phyloP scores from a whole-genome alignment of 305 asterid genomes.

The Rubia tinctorum region DNA sequence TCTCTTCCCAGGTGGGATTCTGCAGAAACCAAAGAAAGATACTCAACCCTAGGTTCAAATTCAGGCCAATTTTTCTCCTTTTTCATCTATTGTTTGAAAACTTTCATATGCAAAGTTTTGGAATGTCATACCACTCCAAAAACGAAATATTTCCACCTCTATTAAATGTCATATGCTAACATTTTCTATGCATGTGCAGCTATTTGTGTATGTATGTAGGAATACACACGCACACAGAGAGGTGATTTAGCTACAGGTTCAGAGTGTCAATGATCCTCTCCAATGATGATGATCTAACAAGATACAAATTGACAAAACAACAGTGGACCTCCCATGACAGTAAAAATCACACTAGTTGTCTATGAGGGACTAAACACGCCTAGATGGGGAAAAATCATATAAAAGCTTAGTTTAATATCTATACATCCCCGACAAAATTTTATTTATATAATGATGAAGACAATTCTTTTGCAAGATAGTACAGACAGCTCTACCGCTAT shows the following conservation, averaged over 20 bases:
- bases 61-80: slow-evolving; percentile 7
- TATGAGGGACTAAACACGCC: background rate
- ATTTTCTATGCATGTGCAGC: background rate
- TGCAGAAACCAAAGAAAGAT: slow-evolving; percentile 33
- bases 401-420: background rate
- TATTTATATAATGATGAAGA: background rate
- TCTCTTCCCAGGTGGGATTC: slow-evolving; percentile 57
- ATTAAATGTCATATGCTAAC: background rate
- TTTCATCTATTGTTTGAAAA: background rate
- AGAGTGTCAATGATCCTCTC: background rate
- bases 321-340: background rate
- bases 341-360: background rate
- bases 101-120: background rate
- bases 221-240: too few species aligned
- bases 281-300: background rate
- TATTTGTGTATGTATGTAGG: background rate
- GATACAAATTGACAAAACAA: background rate
- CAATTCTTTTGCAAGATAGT: background rate
- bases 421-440: background rate
- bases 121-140: background rate
- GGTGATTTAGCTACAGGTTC: background rate
- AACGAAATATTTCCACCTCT: background rate
- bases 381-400: background rate
- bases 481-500: too few species aligned
- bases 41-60: slow-evolving; percentile 11